Percentiles rank a stretch among this genome's conserved stretches.
These are phyloP conservation scores for Cucurbita argyrosperma DNA, from an alignment of 306 rosid genomes.

Conservation along the genomic window DNA sequence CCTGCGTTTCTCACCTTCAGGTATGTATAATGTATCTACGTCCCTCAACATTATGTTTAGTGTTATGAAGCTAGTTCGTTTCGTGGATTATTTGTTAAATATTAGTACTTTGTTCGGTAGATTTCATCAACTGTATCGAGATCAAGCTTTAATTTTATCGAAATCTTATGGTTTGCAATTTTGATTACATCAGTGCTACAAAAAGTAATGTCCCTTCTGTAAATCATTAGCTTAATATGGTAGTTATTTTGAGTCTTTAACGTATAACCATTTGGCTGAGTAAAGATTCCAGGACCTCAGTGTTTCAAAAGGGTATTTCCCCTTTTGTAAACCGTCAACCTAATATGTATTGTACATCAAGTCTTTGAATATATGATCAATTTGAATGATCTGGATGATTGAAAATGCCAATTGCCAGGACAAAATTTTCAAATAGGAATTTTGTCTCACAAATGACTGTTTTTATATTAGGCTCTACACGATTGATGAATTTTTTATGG, in stretches of 20 bases:
- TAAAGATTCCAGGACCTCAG: neutral
- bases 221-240: neutral
- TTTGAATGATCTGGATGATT: too few relatives aligned
- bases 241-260: neutral
- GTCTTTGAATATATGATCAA: too few relatives aligned
- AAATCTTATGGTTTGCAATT: neutral
- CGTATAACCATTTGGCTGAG: neutral
- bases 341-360: neutral
- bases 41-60: neutral
- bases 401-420: too few relatives aligned
- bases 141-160: neutral
- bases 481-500: too few relatives aligned
- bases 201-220: neutral
- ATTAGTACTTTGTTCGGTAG: neutral
- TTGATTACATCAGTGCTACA: neutral
- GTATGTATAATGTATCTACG: conserved; percentile 15
- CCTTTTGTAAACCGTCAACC: neutral
- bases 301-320: neutral
- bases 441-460: too few relatives aligned
- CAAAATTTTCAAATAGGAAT: too few relatives aligned
- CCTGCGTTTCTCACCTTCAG: conserved; percentile 72
- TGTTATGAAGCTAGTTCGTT: neutral
- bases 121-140: neutral
- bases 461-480: too few relatives aligned
- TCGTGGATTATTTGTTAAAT: neutral